Evolutionary conservation across 2,329 filamentous ascomycete genomes (phyloP).

Genomic region (Colletotrichum navitas): DNA sequence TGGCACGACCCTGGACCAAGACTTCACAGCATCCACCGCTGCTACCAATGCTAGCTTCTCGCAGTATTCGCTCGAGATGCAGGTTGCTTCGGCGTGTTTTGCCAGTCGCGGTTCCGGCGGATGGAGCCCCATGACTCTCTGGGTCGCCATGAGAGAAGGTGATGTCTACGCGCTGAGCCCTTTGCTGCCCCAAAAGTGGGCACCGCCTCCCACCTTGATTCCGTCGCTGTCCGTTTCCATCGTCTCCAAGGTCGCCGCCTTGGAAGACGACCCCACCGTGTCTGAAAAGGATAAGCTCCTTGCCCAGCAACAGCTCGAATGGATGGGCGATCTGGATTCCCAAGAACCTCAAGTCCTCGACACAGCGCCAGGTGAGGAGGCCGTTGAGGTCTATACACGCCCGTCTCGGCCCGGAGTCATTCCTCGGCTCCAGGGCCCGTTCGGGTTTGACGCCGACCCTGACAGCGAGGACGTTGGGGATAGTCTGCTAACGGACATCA

Average conservation of each 20-base stretch:
- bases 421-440: slow-evolving; percentile 73
- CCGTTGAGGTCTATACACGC: slow-evolving; percentile 68
- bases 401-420: slow-evolving; percentile 69
- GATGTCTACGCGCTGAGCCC: slow-evolving; percentile 96
- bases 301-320: slow-evolving; percentile 74
- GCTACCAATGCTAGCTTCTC: slow-evolving; percentile 86
- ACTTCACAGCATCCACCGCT: slow-evolving; percentile 82
- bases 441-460: slow-evolving; percentile 67
- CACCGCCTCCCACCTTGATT: slow-evolving; percentile 79
- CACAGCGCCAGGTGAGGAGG: slow-evolving; percentile 60
- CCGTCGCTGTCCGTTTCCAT: slow-evolving; percentile 87
- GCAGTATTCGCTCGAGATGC: slow-evolving; percentile 91
- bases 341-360: slow-evolving; percentile 72
- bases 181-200: slow-evolving; percentile 88
- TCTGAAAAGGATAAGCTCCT: slow-evolving; percentile 67
- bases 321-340: slow-evolving; percentile 75
- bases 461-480: slow-evolving; percentile 70
- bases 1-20: slow-evolving; percentile 83
- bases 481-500: slow-evolving; percentile 70
- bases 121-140: slow-evolving; percentile 97
- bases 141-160: slow-evolving; percentile 94
- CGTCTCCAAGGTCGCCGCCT: slow-evolving; percentile 76
- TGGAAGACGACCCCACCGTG: slow-evolving; percentile 70
- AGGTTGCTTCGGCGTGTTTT: slow-evolving; percentile 91
- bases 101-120: slow-evolving; percentile 75